These are phyloP conservation scores for Penicillium flavigenum DNA, from an alignment of 495 filamentous ascomycete species.

Conservation along the genomic window DNA sequence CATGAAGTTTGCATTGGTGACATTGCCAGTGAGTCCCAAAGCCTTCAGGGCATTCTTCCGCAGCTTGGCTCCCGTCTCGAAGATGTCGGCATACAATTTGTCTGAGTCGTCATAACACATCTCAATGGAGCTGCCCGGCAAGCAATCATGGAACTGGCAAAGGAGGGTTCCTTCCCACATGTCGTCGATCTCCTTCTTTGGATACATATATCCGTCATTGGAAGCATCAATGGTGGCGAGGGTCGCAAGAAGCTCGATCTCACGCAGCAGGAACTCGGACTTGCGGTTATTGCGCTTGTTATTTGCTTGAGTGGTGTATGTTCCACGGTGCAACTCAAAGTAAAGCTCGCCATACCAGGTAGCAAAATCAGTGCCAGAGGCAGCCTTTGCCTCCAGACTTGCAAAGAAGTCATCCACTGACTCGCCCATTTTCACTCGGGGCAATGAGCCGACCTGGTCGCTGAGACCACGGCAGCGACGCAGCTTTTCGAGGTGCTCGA, in stretches of 20 bases:
- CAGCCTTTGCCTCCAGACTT: conserved; percentile 67
- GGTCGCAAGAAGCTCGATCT: conserved; percentile 86
- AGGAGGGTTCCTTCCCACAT: conserved; percentile 89
- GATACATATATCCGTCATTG: conserved; percentile 70
- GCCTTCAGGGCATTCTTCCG: conserved; percentile 65
- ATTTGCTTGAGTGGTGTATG: conserved; percentile 95
- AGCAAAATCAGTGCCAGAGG: conserved; percentile 72
- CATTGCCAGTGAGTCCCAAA: conserved; percentile 55
- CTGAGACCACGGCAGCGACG: conserved; percentile 91
- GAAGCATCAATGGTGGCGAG: conserved; percentile 68
- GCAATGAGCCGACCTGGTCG: conserved; percentile 79
- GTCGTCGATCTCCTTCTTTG: conserved; percentile 83
- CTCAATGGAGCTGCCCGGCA: conserved; percentile 92
- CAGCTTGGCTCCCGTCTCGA: conserved; percentile 69
- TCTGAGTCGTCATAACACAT: conserved; percentile 97
- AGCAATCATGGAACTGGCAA: conserved; percentile 96
- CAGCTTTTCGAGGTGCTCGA: conserved; percentile 89
- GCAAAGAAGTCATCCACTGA: conserved; percentile 98
- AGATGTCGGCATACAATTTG: conserved; percentile 80
- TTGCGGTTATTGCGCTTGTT: conserved; percentile 93
- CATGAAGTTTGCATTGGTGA: conserved; percentile 37
- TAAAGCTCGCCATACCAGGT: conserved; percentile 99
- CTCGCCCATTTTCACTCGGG: conserved; percentile 83
- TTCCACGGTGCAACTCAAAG: conserved; percentile 93
- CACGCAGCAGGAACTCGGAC: conserved; percentile 77